Evolutionary conservation across 1,284 basidiomycete species (phyloP).

Genomic region (Austroboletus novae-zelandiae): DNA sequence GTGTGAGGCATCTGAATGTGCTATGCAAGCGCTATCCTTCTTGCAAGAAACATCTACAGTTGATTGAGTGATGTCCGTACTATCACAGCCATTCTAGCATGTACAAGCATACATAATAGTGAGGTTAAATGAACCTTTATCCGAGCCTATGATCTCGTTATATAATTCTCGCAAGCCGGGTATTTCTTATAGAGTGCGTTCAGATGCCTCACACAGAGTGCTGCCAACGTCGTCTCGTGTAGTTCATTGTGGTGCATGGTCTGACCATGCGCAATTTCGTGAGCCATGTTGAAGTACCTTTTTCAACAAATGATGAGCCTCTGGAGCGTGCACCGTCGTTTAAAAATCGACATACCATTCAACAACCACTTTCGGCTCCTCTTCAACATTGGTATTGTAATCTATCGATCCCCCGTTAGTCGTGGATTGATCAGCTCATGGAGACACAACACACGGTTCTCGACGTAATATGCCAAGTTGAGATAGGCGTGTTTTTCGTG

Average conservation of each 20-base stretch:
- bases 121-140: too few relatives aligned
- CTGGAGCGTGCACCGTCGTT: neutral
- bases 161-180: neutral
- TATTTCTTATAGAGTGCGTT: neutral
- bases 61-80: neutral
- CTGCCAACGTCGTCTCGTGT: conserved; percentile 1
- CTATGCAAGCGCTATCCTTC: neutral
- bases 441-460: conserved; percentile 5
- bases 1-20: neutral
- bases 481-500: conserved; percentile 20
- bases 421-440: neutral
- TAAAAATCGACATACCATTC: neutral
- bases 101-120: too few relatives aligned
- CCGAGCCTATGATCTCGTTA: too few relatives aligned
- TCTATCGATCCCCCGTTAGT: neutral
- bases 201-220: neutral
- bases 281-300: conserved; percentile 28
- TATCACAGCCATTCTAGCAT: too few relatives aligned
- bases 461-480: conserved; percentile 22
- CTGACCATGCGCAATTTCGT: conserved; percentile 19
- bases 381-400: neutral
- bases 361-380: neutral
- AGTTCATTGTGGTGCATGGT: conserved; percentile 20
- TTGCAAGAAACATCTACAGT: neutral
- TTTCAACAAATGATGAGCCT: neutral